Conservation (phyloP, 176 grass and related monocot species). For the Eleusine indica region DNA sequence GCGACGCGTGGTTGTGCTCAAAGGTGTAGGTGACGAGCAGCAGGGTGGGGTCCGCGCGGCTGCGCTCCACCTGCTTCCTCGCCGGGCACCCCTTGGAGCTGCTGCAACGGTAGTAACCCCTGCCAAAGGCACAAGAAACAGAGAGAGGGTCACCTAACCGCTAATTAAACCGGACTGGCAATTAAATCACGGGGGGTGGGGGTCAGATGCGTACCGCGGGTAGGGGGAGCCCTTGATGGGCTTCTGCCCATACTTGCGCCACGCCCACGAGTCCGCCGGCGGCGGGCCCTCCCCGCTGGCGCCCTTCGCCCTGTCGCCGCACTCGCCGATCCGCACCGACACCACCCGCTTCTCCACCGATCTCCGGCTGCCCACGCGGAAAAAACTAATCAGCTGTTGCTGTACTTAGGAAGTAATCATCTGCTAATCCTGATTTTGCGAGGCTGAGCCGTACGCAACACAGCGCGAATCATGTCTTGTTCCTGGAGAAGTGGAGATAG, state of each 20-base stretch:
- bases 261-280: slow-evolving; percentile 96
- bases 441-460: not conserved
- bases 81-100: slow-evolving; percentile 93
- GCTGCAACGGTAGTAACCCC: slow-evolving; percentile 94
- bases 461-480: not conserved
- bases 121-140: not conserved
- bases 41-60: slow-evolving; percentile 68
- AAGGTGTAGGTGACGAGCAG: slow-evolving; percentile 93
- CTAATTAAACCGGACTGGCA: not conserved
- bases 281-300: slow-evolving; percentile 82
- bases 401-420: not conserved
- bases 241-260: slow-evolving; percentile 99
- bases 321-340: slow-evolving; percentile 70
- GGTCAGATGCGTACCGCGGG: slow-evolving; percentile 51
- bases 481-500: not conserved
- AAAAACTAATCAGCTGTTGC: not conserved
- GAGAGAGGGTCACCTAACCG: not conserved
- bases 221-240: slow-evolving; percentile 99
- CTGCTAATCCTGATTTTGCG: not conserved
- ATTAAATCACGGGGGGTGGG: not conserved
- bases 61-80: slow-evolving; percentile 93
- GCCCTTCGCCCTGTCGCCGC: slow-evolving; percentile 61
- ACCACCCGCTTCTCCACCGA: slow-evolving; percentile 88
- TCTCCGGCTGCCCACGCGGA: slow-evolving; percentile 60
- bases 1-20: slow-evolving; percentile 83